Percentiles rank a stretch among this genome's conserved stretches.
Conservation (phyloP, 139 green algal genomes). For the Pseudopediastrum boryanum region DNA sequence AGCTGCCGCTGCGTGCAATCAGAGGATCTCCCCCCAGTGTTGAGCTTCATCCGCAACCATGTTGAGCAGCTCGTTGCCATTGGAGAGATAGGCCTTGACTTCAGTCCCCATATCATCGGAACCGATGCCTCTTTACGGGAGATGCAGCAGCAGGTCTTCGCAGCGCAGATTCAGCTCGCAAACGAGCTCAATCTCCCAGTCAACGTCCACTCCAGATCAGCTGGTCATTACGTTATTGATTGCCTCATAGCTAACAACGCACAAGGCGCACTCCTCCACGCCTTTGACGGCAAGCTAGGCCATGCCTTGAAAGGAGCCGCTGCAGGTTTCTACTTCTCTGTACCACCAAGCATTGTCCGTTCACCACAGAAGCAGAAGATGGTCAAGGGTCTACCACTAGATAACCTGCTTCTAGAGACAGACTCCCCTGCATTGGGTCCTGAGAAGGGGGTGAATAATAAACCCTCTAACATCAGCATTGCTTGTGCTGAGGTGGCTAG, state of each 20-base stretch:
- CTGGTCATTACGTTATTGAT: constrained; percentile 23
- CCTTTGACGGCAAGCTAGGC: constrained; percentile 29
- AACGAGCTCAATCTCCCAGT: constrained; percentile 14
- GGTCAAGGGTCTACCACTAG: constrained; percentile 18
- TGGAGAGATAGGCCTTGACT: constrained; percentile 25
- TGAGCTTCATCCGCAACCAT: constrained; percentile 14
- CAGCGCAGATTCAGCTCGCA: constrained; percentile 17
- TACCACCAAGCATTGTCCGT: constrained; percentile 25
- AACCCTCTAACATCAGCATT: constrained; percentile 10
- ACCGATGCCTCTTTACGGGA: constrained; percentile 1
- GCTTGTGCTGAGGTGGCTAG: constrained; percentile 17
- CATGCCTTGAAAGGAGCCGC: constrained; percentile 13
- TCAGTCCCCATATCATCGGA: constrained; percentile 14
- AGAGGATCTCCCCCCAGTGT: neutral
- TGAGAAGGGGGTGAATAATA: constrained; percentile 1
- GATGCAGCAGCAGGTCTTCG: constrained; percentile 15
- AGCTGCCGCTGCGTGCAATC: constrained; percentile 22
- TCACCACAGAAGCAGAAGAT: constrained; percentile 31
- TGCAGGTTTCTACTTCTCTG: constrained; percentile 20
- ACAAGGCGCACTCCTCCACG: constrained; percentile 9
- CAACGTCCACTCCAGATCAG: constrained; percentile 24
- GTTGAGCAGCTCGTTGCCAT: constrained; percentile 12
- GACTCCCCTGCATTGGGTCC: constrained; percentile 16
- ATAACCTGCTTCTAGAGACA: constrained; percentile 21
- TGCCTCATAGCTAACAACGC: neutral